phyloP scores from a whole-genome alignment of 139 green algal genomes.

The Limnomonas spitsbergensis region DNA sequence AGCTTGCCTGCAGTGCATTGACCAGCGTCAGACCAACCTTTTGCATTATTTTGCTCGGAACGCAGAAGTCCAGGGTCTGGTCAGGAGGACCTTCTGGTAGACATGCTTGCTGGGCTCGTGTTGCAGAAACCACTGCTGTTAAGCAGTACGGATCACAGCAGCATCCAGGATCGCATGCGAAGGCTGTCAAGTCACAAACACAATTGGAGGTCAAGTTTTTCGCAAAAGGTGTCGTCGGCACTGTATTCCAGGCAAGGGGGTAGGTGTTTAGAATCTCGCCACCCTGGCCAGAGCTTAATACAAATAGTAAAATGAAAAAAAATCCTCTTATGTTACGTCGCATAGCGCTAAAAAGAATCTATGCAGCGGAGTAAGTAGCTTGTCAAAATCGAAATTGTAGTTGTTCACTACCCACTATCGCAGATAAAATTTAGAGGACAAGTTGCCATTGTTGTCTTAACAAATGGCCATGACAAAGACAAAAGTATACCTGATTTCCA shows the following conservation, averaged over 20 bases:
- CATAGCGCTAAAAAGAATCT: no score
- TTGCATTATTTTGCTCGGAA: conserved; percentile 6
- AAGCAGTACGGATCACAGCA: conserved; percentile 50
- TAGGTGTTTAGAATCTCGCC: conserved; percentile 15
- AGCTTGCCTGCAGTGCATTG: no score
- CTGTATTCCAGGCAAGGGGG: conserved; percentile 30
- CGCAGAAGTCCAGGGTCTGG: conserved; percentile 42
- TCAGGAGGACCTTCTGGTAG: conserved; percentile 31
- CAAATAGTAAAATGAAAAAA: not conserved
- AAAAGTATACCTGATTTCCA: no score
- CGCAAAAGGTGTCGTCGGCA: not conserved
- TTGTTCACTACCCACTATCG: no score
- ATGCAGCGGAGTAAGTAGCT: no score
- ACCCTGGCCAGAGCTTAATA: not conserved
- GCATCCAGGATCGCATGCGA: conserved; percentile 40
- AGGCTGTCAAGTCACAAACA: conserved; percentile 33
- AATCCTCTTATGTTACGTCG: no score
- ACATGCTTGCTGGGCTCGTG: conserved; percentile 20
- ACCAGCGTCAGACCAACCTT: not conserved
- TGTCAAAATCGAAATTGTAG: no score
- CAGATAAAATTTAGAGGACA: no score
- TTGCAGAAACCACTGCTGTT: conserved; percentile 7
- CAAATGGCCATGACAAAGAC: no score
- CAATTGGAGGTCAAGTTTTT: conserved; percentile 45
- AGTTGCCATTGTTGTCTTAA: no score